phyloP scores from a whole-genome alignment of 371 early-diverging fungal genomes.

The Capillidium rhysosporum region DNA sequence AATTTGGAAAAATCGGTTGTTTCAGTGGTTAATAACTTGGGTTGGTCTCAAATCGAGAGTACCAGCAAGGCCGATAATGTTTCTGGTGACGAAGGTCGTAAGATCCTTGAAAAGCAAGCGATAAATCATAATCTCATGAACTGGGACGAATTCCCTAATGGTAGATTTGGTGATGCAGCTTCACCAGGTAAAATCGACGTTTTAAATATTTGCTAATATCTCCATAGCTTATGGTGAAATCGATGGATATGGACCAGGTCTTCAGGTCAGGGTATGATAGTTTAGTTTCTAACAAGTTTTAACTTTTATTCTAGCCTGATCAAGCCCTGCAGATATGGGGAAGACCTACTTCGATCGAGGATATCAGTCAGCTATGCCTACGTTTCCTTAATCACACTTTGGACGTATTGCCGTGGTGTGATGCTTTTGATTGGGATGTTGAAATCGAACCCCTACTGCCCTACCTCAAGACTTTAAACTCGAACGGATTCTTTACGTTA shows the following conservation, averaged over 20 bases:
- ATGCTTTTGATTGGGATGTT: conserved; percentile 44
- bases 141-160: conserved; percentile 96
- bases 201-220: background rate
- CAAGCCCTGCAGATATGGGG: conserved; percentile 53
- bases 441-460: conserved; percentile 55
- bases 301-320: background rate
- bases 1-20: conserved; percentile 76
- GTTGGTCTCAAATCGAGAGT: background rate
- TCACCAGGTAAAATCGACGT: conserved; percentile 35
- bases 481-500: conserved; percentile 64
- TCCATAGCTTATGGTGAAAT: conserved; percentile 41
- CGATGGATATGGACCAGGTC: conserved; percentile 49
- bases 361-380: conserved; percentile 50
- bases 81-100: conserved; percentile 15
- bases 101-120: too few species aligned
- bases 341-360: conserved; percentile 28
- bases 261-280: conserved; percentile 30
- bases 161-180: conserved; percentile 89
- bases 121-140: too few species aligned
- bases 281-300: background rate
- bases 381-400: conserved; percentile 51
- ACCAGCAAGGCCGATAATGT: conserved; percentile 9
- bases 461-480: conserved; percentile 39
- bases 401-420: conserved; percentile 73
- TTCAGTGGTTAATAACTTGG: background rate